Conservation (phyloP, 2,329 filamentous ascomycete genomes). For the Talaromyces sp. region DNA sequence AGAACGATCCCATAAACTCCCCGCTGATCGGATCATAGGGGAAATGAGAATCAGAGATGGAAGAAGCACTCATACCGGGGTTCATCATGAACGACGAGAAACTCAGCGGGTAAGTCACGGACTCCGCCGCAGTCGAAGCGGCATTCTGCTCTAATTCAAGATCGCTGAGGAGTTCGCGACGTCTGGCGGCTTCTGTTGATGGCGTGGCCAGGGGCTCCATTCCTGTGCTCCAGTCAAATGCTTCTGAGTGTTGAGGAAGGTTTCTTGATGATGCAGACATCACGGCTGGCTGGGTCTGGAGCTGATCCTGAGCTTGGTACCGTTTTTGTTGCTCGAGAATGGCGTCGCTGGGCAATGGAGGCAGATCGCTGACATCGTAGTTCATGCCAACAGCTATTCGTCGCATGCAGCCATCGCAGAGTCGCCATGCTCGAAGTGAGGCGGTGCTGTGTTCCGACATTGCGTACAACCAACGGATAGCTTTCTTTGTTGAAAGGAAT, state of each 20-base stretch:
- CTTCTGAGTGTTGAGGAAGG: neutral
- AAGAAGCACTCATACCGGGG: conserved; percentile 15
- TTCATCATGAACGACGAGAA: conserved; percentile 12
- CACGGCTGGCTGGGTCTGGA: neutral
- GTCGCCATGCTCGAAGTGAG: conserved; percentile 41
- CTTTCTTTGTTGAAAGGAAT: conserved; percentile 40
- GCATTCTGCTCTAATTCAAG: neutral
- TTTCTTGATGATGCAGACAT: neutral
- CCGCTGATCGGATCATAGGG: conserved; percentile 40
- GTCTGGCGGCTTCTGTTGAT: neutral
- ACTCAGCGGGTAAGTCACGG: conserved; percentile 8
- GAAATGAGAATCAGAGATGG: conserved; percentile 31
- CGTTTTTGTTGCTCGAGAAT: conserved; percentile 13
- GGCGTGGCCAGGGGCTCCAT: conserved; percentile 9
- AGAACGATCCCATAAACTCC: conserved; percentile 41
- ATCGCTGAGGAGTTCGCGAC: conserved; percentile 1
- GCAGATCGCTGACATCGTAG: conserved; percentile 36
- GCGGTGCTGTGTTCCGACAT: conserved; percentile 40
- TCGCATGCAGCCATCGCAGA: conserved; percentile 38
- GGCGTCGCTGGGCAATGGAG: conserved; percentile 22
- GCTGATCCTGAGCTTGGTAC: neutral
- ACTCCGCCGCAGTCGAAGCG: neutral
- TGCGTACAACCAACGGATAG: conserved; percentile 42
- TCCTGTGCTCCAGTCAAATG: conserved; percentile 16
- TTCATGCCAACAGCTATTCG: conserved; percentile 35